A percentile compares a stretch with the other conserved stretches of the same genome.
Evolutionary conservation across 805 yeast species (phyloP).

Genomic region (Jamesozyma rosinii): DNA sequence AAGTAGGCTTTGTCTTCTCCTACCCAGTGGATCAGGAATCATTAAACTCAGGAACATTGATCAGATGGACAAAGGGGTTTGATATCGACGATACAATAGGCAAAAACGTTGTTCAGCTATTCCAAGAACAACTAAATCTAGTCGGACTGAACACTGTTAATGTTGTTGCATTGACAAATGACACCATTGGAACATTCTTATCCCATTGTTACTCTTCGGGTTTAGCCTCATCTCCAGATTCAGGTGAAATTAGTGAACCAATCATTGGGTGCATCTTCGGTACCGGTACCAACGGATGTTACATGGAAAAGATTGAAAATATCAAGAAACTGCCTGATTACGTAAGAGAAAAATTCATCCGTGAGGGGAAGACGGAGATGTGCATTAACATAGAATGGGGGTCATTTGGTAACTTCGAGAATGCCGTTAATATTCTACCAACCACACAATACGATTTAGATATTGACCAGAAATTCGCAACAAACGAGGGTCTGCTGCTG

Average conservation of each 20-base stretch:
- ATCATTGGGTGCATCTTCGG: constrained; percentile 89
- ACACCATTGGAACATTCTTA: constrained; percentile 88
- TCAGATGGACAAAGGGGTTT: constrained; percentile 97
- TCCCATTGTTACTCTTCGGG: constrained; percentile 73
- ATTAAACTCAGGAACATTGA: constrained; percentile 64
- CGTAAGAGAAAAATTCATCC: constrained; percentile 30
- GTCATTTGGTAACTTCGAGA: constrained; percentile 93
- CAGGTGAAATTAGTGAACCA: constrained; percentile 60
- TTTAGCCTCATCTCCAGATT: constrained; percentile 35
- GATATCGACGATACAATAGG: constrained; percentile 79
- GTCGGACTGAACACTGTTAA: constrained; percentile 49
- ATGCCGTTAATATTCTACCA: constrained; percentile 66
- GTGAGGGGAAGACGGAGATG: constrained; percentile 55
- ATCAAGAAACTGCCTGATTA: constrained; percentile 64
- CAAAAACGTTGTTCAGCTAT: constrained; percentile 63
- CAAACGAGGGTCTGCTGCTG: constrained; percentile 85
- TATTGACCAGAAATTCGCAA: constrained; percentile 47
- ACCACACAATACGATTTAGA: constrained; percentile 64
- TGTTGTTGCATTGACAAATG: constrained; percentile 87
- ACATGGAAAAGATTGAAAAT: constrained; percentile 64
- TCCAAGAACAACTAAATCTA: constrained; percentile 60
- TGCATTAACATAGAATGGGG: constrained; percentile 97
- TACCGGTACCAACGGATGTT: constrained; percentile 96
- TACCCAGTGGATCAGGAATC: constrained; percentile 88
- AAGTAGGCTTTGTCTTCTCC: constrained; percentile 87